Evolutionary conservation across 225 moss, liverwort and hornwort genomes (phyloP).

Genomic region (Sphagnum tenellum): DNA sequence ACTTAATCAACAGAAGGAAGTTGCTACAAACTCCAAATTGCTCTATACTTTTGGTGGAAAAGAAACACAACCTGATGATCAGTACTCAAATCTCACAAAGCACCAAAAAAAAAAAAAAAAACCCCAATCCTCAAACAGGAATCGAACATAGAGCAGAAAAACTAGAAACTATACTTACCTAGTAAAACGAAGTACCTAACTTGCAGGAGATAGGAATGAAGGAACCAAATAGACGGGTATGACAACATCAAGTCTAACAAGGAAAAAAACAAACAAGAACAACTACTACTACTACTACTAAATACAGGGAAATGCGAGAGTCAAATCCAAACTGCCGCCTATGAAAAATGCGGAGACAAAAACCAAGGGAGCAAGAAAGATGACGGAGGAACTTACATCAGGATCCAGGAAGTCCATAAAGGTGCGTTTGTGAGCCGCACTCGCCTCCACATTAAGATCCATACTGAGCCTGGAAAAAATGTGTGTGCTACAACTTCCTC

Average conservation of each 20-base stretch:
- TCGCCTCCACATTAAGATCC: slow-evolving; percentile 56
- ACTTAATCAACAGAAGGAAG: background rate
- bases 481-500: too few species aligned
- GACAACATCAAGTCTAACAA: too few species aligned
- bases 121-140: too few species aligned
- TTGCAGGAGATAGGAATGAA: too few species aligned
- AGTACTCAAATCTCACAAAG: too few species aligned
- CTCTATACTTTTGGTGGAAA: background rate
- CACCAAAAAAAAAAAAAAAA: too few species aligned
- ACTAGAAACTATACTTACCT: too few species aligned
- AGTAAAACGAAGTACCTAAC: too few species aligned
- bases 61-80: background rate
- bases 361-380: background rate
- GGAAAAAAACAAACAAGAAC: background rate
- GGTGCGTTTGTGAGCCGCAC: slow-evolving; percentile 51
- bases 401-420: slow-evolving; percentile 84
- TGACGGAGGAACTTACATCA: slow-evolving; percentile 23
- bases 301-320: background rate
- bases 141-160: too few species aligned
- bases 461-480: slow-evolving; percentile 8
- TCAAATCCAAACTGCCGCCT: background rate
- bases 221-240: too few species aligned
- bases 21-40: too few species aligned
- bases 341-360: background rate
- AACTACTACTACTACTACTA: background rate